Evolutionary conservation across 331 rosid species (phyloP).

Genomic region (Malus hybrid): DNA sequence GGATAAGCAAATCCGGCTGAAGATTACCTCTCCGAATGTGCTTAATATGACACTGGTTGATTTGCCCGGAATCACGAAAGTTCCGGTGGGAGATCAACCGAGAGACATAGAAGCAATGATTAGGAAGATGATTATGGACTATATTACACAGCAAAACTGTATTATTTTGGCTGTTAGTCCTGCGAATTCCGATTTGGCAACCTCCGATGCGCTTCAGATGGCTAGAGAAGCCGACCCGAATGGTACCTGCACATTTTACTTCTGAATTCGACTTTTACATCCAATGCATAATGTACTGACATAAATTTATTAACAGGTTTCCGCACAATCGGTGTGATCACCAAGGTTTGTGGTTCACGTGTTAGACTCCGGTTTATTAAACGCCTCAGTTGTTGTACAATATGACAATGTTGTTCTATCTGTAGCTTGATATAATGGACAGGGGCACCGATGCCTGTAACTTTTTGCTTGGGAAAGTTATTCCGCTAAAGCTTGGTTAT

Average conservation of each 20-base stretch:
- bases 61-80: constrained; percentile 36
- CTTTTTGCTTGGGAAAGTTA: constrained; percentile 31
- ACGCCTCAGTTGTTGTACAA: background rate
- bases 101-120: constrained; percentile 32
- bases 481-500: constrained; percentile 26
- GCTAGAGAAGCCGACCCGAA: constrained; percentile 36
- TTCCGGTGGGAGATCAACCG: constrained; percentile 44
- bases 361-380: background rate
- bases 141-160: constrained; percentile 23
- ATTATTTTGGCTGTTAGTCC: constrained; percentile 35
- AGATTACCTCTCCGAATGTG: constrained; percentile 34
- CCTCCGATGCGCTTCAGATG: constrained; percentile 37
- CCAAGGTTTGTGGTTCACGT: constrained; percentile 19
- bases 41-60: constrained; percentile 36
- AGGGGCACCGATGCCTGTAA: constrained; percentile 36
- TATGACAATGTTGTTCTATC: background rate
- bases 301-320: constrained; percentile 13
- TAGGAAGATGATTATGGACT: constrained; percentile 31
- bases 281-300: background rate
- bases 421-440: constrained; percentile 41
- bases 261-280: background rate
- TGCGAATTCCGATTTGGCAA: constrained; percentile 40
- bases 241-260: constrained; percentile 12
- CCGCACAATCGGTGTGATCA: constrained; percentile 29
- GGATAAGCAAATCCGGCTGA: constrained; percentile 29